These are phyloP conservation scores for Borovskyia barvae DNA, from an alignment of 208 protist genomes.

Conservation along the genomic window DNA sequence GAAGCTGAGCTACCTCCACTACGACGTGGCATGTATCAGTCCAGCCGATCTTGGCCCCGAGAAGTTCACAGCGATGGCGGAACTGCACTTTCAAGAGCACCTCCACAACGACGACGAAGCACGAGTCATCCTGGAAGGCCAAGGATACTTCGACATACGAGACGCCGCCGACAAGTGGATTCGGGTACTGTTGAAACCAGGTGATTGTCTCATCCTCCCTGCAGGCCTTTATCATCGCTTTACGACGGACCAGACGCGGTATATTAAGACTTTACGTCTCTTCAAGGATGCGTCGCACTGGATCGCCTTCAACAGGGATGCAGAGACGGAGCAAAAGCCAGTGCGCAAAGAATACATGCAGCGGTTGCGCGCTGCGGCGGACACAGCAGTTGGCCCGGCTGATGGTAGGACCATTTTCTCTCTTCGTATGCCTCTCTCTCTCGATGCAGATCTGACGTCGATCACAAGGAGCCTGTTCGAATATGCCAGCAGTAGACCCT, in stretches of 20 bases:
- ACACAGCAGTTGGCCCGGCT: conserved; percentile 23
- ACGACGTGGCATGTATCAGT: conserved; percentile 50
- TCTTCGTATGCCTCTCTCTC: conserved; percentile 25
- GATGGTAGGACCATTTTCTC: conserved; percentile 24
- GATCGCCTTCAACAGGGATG: conserved; percentile 57
- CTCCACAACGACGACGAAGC: conserved; percentile 91
- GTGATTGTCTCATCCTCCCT: conserved; percentile 68
- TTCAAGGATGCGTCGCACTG: conserved; percentile 81
- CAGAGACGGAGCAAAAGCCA: conserved; percentile 28
- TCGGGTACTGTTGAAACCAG: conserved; percentile 49
- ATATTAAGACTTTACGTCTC: conserved; percentile 68
- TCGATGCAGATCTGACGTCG: conserved; percentile 32
- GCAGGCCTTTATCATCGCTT: conserved; percentile 91
- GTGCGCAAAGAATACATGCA: conserved; percentile 46
- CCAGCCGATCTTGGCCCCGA: conserved; percentile 24
- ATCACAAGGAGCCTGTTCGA: conserved; percentile 23
- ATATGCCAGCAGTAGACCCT: conserved; percentile 18
- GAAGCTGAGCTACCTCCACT: conserved; percentile 41
- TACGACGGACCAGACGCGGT: conserved; percentile 49
- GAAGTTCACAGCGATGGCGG: conserved; percentile 46
- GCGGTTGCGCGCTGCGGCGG: conserved; percentile 10
- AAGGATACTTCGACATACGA: conserved; percentile 88
- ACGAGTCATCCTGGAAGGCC: conserved; percentile 64
- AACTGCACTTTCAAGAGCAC: conserved; percentile 76
- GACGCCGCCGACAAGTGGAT: conserved; percentile 68